Percentiles rank a stretch among this genome's conserved stretches.
Conservation (phyloP, 768 basidiomycete species). For the Bullera alba region DNA sequence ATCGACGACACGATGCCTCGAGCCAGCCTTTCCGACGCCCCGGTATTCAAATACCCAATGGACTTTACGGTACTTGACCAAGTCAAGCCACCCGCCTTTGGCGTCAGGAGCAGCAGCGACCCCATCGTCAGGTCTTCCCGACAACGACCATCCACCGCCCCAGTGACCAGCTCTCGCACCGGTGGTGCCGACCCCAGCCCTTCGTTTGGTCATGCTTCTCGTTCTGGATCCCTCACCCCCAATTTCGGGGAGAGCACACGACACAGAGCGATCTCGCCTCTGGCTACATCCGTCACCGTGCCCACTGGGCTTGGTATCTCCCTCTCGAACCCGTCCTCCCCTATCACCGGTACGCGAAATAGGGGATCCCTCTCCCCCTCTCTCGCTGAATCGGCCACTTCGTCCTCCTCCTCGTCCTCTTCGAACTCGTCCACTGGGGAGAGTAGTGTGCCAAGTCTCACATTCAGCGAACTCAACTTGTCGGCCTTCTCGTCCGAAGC, state of each 20-base stretch:
- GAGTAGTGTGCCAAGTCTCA: too few species aligned
- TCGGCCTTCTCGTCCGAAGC: too few species aligned
- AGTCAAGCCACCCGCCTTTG: slow-evolving; percentile 1
- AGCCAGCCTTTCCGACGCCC: slow-evolving; percentile 1
- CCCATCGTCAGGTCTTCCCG: background rate
- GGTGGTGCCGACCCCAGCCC: background rate
- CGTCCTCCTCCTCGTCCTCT: too few species aligned
- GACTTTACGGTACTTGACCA: slow-evolving; percentile 5
- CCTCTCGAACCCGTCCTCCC: too few species aligned
- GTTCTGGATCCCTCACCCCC: background rate
- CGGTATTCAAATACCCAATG: slow-evolving; percentile 38
- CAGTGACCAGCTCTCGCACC: slow-evolving; percentile 5
- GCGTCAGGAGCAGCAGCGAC: background rate
- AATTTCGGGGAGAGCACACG: background rate
- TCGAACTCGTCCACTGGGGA: too few species aligned
- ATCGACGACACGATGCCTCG: background rate
- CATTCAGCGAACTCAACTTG: too few species aligned
- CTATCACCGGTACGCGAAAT: too few species aligned
- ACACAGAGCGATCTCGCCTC: background rate
- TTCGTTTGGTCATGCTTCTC: background rate
- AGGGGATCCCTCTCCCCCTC: too few species aligned
- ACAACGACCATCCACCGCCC: slow-evolving; percentile 25
- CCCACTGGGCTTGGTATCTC: background rate
- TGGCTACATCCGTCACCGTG: background rate
- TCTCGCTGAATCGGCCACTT: too few species aligned